Evolutionary conservation across 1,139 yeast genomes (phyloP).

Genomic region (Pichia sp.): DNA sequence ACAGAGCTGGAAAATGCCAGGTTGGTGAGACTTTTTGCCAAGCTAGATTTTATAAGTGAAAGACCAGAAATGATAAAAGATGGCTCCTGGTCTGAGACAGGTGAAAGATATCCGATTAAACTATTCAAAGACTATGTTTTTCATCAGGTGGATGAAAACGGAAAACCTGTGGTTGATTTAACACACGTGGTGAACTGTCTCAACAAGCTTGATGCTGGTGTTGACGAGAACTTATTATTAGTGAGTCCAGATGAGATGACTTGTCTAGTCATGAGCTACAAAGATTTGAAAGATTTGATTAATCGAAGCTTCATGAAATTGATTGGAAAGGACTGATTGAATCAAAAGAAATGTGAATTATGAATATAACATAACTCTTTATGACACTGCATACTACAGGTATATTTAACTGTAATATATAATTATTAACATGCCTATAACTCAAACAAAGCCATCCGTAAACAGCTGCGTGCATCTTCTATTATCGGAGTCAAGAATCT

Average conservation of each 20-base stretch:
- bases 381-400: too few species aligned
- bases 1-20: conserved; percentile 86
- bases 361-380: too few species aligned
- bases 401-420: too few species aligned
- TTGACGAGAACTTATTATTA: conserved; percentile 72
- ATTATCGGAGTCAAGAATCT: too few species aligned
- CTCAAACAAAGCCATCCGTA: too few species aligned
- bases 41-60: conserved; percentile 71
- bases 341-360: too few species aligned
- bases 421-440: too few species aligned
- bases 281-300: conserved; percentile 67
- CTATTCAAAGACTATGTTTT: conserved; percentile 81
- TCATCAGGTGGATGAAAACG: conserved; percentile 73
- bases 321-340: conserved; percentile 8
- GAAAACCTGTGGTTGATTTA: conserved; percentile 73
- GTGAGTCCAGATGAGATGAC: conserved; percentile 79
- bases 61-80: conserved; percentile 60
- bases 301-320: conserved; percentile 66
- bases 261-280: conserved; percentile 73
- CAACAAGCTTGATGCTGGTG: conserved; percentile 90
- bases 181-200: conserved; percentile 72
- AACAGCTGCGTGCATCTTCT: too few species aligned
- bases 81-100: conserved; percentile 65
- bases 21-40: conserved; percentile 71
- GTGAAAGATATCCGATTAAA: conserved; percentile 66